These are phyloP conservation scores for Verticillium dahliae DNA, from an alignment of 2,329 filamentous ascomycete species.

Conservation along the genomic window DNA sequence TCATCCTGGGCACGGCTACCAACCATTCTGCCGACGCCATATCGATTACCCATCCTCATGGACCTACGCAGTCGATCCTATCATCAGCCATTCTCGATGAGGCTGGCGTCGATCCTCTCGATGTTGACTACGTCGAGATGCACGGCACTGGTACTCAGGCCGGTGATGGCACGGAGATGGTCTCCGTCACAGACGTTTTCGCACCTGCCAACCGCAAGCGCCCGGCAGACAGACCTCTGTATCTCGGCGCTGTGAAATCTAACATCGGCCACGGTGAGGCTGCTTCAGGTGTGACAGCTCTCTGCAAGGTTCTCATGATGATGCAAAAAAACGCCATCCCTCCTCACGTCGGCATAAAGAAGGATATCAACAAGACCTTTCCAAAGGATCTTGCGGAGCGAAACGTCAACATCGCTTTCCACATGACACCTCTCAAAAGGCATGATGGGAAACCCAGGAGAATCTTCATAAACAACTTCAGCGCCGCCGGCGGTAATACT, in stretches of 20 bases:
- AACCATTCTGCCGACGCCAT: slow-evolving; percentile 79
- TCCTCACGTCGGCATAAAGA: slow-evolving; percentile 63
- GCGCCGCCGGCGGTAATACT: slow-evolving; percentile 66
- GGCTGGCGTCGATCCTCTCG: slow-evolving; percentile 67
- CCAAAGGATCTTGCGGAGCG: slow-evolving; percentile 49
- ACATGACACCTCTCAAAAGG: slow-evolving; percentile 43
- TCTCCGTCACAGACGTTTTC: slow-evolving; percentile 57
- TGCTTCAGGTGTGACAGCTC: slow-evolving; percentile 53
- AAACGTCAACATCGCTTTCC: slow-evolving; percentile 51
- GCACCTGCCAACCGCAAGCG: slow-evolving; percentile 40
- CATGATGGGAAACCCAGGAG: slow-evolving; percentile 38
- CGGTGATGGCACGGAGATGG: slow-evolving; percentile 77
- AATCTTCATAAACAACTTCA: slow-evolving; percentile 62
- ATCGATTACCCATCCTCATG: slow-evolving; percentile 80
- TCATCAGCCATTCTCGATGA: slow-evolving; percentile 66
- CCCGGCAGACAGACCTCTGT: slow-evolving; percentile 44
- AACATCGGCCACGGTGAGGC: slow-evolving; percentile 59
- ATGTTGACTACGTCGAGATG: slow-evolving; percentile 82
- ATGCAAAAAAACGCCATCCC: slow-evolving; percentile 56
- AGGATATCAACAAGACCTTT: slow-evolving; percentile 52
- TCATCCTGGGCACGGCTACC: slow-evolving; percentile 67
- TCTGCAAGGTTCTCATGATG: slow-evolving; percentile 62
- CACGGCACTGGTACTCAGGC: slow-evolving; percentile 85
- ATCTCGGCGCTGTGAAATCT: slow-evolving; percentile 57
- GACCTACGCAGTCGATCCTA: slow-evolving; percentile 64